Evolutionary conservation across 441 rosid genomes (phyloP).

Genomic region (Populus hybrid): DNA sequence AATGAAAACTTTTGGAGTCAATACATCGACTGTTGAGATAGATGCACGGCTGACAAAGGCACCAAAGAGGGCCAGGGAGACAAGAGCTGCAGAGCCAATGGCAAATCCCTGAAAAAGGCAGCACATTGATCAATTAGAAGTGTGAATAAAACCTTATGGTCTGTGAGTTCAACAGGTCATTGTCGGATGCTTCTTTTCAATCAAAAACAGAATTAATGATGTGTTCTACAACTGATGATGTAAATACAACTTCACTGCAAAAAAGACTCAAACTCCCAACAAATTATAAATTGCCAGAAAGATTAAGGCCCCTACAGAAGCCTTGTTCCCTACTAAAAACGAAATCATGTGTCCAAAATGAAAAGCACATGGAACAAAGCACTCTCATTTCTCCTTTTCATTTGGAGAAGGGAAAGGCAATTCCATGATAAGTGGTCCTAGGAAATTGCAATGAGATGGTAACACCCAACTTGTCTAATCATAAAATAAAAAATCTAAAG

Average conservation of each 20-base stretch:
- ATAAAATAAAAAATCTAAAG: background rate
- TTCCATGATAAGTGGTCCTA: background rate
- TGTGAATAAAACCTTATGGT: background rate
- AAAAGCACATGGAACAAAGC: background rate
- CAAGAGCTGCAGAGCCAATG: conserved; percentile 76
- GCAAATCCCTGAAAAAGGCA: conserved; percentile 59
- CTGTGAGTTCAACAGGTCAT: background rate
- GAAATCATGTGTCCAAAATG: background rate
- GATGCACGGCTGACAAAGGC: conserved; percentile 75
- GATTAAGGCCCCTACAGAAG: background rate
- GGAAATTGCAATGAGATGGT: background rate
- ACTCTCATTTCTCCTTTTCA: background rate
- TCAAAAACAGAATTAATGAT: background rate
- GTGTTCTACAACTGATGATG: background rate
- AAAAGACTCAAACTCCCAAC: background rate
- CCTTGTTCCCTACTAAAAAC: background rate
- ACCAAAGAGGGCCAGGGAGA: conserved; percentile 69
- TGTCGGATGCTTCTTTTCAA: background rate
- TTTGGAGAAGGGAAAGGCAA: background rate
- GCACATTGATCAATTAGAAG: background rate
- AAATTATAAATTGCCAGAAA: background rate
- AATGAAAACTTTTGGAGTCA: conserved; percentile 72
- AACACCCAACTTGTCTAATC: background rate
- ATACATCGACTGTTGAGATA: conserved; percentile 57
- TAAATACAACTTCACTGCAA: background rate